These are phyloP conservation scores for Calcarisporium arbuscula DNA, from an alignment of 2,329 filamentous ascomycete species.

Conservation along the genomic window DNA sequence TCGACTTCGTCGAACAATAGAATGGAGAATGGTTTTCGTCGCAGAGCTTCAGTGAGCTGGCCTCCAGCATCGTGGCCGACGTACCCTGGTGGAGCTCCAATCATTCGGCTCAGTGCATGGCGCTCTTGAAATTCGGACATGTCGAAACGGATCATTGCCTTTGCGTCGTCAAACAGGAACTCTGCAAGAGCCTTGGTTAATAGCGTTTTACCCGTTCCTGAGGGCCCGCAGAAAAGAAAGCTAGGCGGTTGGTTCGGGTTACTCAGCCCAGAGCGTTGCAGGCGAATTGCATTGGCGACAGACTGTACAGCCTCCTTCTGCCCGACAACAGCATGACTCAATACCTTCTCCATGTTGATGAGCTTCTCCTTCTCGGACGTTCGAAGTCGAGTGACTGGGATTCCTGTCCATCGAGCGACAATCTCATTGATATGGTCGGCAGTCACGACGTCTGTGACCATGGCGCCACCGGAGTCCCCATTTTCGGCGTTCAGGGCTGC, in stretches of 20 bases:
- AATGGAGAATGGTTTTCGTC: slow-evolving; percentile 94
- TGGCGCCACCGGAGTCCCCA: slow-evolving; percentile 57
- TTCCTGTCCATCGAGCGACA: slow-evolving; percentile 95
- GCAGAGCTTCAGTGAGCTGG: slow-evolving; percentile 89
- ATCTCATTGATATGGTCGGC: slow-evolving; percentile 99
- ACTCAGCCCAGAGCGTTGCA: slow-evolving; percentile 87
- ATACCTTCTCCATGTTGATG: slow-evolving; percentile 89
- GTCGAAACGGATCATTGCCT: slow-evolving; percentile 97
- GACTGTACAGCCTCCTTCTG: slow-evolving; percentile 90
- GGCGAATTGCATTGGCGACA: slow-evolving; percentile 90
- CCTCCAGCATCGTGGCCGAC: slow-evolving; percentile 95
- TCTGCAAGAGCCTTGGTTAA: slow-evolving; percentile 95
- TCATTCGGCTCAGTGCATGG: slow-evolving; percentile 93
- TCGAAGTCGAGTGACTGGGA: slow-evolving; percentile 87
- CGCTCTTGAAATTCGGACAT: slow-evolving; percentile 99
- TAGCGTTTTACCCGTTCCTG: slow-evolving; percentile 95
- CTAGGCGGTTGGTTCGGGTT: slow-evolving; percentile 97
- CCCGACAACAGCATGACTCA: slow-evolving; percentile 80
- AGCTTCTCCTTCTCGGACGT: slow-evolving; percentile 98
- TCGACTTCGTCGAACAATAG: slow-evolving; percentile 97
- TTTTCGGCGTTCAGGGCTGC: slow-evolving; percentile 52
- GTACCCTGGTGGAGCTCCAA: slow-evolving; percentile 93
- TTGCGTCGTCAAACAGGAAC: slow-evolving; percentile 95
- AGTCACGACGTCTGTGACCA: slow-evolving; percentile 89
- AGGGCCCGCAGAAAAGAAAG: slow-evolving; percentile 98